A percentile compares a stretch with the other conserved stretches of the same genome.
Conservation (phyloP, 768 basidiomycete species). For the Pleurotus pulmonarius region DNA sequence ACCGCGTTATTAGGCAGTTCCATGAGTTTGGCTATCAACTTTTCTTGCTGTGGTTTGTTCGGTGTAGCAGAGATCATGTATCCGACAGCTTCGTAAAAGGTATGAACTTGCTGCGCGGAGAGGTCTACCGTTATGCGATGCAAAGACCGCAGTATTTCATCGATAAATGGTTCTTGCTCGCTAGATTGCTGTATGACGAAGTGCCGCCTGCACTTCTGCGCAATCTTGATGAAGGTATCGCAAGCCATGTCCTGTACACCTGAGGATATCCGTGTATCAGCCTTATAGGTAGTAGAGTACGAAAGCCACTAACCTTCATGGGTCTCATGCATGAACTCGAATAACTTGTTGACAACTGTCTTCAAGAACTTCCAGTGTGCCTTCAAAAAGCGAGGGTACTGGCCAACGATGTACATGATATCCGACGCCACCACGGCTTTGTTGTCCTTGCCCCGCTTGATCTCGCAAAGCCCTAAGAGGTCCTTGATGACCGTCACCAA, state of each 20-base stretch:
- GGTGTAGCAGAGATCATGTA: slow-evolving; percentile 99
- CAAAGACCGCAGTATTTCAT: slow-evolving; percentile 89
- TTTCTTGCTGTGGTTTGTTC: slow-evolving; percentile 95
- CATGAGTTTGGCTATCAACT: slow-evolving; percentile 93
- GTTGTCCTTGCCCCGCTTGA: slow-evolving; percentile 99
- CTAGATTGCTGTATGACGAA: slow-evolving; percentile 99
- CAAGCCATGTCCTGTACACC: slow-evolving; percentile 99
- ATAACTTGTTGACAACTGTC: slow-evolving; percentile 98
- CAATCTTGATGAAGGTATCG: slow-evolving; percentile 99
- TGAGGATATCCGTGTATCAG: slow-evolving; percentile 23
- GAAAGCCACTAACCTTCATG: slow-evolving; percentile 70
- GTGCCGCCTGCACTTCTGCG: slow-evolving; percentile 96
- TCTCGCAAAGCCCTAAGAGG: slow-evolving; percentile 91
- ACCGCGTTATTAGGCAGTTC: slow-evolving; percentile 96
- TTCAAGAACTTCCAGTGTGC: slow-evolving; percentile 99
- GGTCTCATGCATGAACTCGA: slow-evolving; percentile 99
- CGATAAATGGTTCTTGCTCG: slow-evolving; percentile 95
- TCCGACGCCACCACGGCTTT: slow-evolving; percentile 97
- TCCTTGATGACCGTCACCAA: slow-evolving; percentile 99
- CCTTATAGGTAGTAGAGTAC: background rate
- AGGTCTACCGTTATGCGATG: slow-evolving; percentile 95
- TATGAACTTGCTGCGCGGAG: slow-evolving; percentile 94
- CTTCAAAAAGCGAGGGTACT: slow-evolving; percentile 98
- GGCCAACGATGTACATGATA: slow-evolving; percentile 99
- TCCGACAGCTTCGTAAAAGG: slow-evolving; percentile 98